Evolutionary conservation across 139 green algal species (phyloP), one percentile per base, ranked within the genome.

Genomic region (Chlorella sorokiniana): DNA sequence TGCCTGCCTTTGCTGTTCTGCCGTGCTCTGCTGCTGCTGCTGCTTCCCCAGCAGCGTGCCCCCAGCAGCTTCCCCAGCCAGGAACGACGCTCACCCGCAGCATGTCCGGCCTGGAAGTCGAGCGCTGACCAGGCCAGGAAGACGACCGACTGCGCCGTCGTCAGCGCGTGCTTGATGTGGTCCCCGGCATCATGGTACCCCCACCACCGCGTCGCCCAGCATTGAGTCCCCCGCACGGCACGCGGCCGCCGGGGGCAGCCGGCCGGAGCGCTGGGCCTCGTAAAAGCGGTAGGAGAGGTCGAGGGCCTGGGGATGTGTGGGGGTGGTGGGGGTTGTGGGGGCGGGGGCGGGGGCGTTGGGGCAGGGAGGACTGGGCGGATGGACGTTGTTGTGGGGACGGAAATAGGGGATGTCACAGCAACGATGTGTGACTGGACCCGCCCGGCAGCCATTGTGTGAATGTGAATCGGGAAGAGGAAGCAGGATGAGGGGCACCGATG

Each of bases 131-230:
- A 94, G 7, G 90, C 63, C 54, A 94, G 77, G 35, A 91, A 79
- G 11, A 63, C 74, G 3, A 87, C 70, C 2, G 85, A 75, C 31
- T 87, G 88, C 0, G 90, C 90, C 29, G 85, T 86, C 7, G 90
- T 89, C 23, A 94, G 85, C 61, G 83, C 83, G 31, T 91, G 91
- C 81, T 93, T 94, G 62, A 94, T 61, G n/a, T 85, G 81, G 62
- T 94, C 90, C 4, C 82, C 82, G 40, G 82, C 74, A 59, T 75
- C 69, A 20, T 54, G 67, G 41, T 86, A 94, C 40, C 90, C 90
- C 90, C 0, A 61, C 48, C 7, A 78, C 61, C 2, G 31, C 45
- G 33, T 87, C 72, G 1, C n/a, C 22, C 6, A 56, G 54, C 38
- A 87, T 78, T 10, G 73, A 64, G 67, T 59, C 14, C 74, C 76